Evolutionary conservation across 2,329 filamentous ascomycete species (phyloP), one percentile per base, ranked within the genome.

Genomic region (Podosphaera fusca): DNA sequence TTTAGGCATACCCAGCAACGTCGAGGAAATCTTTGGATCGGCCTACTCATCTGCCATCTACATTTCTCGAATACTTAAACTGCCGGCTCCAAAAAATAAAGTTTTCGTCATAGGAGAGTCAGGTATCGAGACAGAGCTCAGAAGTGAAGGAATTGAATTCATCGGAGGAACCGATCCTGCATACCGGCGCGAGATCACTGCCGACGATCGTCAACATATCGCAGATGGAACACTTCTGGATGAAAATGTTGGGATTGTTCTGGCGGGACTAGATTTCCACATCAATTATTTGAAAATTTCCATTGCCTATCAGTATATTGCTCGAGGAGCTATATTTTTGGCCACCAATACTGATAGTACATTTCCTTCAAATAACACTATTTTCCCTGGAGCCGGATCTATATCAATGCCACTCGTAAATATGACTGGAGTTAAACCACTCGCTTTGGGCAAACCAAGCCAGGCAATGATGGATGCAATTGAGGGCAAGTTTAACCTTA

Each of bases 401-500:
- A 82, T 87, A 61, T 82, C 83, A 55, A 80, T 86, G 33, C 87
- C 88, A 1, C 71, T 98, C 59, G 75, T 83, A 56, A 84, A 84
- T 68, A 87, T 87, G 74, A 74, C 78, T 21, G 76, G 76, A 2
- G 71, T 79, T 67, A 75, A 84, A 64, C 90, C 92, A 0, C 70
- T 87, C 36, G 81, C 86, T 2, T 72, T 96, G 46, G 92, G 92
- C 0, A 98, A 98, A 72, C 92, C 92, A 2, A 95, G 87, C 68
- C 88, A 95, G 73, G 90, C 90, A 3, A 98, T 98, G 92, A 95
- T 98, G 90, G 90, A 96, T 69, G 88, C 92, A 2, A 85, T 98
- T 58, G 90, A 96, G 73, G 90, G 90, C 58, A 95, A 94, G 70
- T 95, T 96, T 69, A 77, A 85, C 63, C 84, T 98, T 56, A 82